These are phyloP conservation scores for Colletotrichum higginsianum DNA, from an alignment of 2,329 filamentous ascomycete species.

Conservation along the genomic window DNA sequence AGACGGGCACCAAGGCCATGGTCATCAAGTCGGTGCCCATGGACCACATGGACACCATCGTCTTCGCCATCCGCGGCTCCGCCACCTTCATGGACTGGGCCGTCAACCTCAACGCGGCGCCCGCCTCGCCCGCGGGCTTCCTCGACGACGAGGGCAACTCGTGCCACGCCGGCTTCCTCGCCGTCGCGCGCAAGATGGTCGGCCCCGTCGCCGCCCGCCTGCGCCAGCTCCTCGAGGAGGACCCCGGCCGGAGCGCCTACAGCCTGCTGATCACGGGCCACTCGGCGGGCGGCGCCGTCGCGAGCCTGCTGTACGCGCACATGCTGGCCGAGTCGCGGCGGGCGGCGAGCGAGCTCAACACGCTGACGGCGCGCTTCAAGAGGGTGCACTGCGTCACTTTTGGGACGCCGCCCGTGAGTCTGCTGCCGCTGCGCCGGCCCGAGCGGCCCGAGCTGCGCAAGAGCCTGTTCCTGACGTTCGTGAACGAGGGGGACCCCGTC, in stretches of 20 bases:
- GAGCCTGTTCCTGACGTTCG: slow-evolving; percentile 82
- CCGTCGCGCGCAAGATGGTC: slow-evolving; percentile 82
- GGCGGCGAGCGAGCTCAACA: slow-evolving; percentile 77
- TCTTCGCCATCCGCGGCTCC: slow-evolving; percentile 87
- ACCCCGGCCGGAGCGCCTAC: slow-evolving; percentile 75
- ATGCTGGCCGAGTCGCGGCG: slow-evolving; percentile 73
- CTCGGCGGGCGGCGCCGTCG: slow-evolving; percentile 88
- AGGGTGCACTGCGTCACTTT: slow-evolving; percentile 89
- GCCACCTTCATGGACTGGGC: slow-evolving; percentile 89
- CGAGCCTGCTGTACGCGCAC: slow-evolving; percentile 83
- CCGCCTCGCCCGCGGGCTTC: slow-evolving; percentile 76
- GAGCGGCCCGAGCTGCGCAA: slow-evolving; percentile 66
- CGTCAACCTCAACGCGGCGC: slow-evolving; percentile 82
- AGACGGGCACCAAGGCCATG: slow-evolving; percentile 86
- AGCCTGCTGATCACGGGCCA: slow-evolving; percentile 89
- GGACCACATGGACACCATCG: slow-evolving; percentile 83
- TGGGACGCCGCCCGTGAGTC: slow-evolving; percentile 83
- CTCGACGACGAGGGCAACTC: slow-evolving; percentile 83
- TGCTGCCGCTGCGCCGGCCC: slow-evolving; percentile 77
- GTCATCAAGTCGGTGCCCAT: slow-evolving; percentile 85
- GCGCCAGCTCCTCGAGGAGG: slow-evolving; percentile 78
- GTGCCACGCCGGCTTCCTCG: slow-evolving; percentile 86
- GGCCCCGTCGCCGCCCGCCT: slow-evolving; percentile 79
- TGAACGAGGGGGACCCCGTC: slow-evolving; percentile 91
- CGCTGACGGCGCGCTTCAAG: slow-evolving; percentile 79